These are phyloP conservation scores for Digitaria exilis DNA, from an alignment of 202 grass and related monocot genomes.

Conservation along the genomic window DNA sequence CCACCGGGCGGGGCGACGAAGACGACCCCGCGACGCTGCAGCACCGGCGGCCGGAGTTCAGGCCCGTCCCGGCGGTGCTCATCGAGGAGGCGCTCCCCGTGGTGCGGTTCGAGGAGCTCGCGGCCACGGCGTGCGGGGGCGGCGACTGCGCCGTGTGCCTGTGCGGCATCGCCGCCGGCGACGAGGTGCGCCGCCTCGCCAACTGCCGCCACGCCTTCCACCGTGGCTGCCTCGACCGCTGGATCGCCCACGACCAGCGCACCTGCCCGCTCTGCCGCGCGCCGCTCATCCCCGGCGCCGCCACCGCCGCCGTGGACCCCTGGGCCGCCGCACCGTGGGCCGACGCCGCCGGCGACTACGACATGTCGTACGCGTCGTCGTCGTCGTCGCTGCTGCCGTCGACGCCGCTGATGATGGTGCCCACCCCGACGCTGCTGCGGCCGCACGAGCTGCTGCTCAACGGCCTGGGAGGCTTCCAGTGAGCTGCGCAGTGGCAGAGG, in stretches of 20 bases:
- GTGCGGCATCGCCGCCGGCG: slow-evolving; percentile 52
- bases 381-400: too few species aligned
- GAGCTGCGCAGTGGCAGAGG: not conserved
- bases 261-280: slow-evolving; percentile 94
- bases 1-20: too few species aligned
- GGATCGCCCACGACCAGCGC: slow-evolving; percentile 82
- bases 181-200: slow-evolving; percentile 74
- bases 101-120: slow-evolving; percentile 67
- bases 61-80: slow-evolving; percentile 44
- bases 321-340: not conserved
- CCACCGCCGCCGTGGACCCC: too few species aligned
- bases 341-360: slow-evolving; percentile 38
- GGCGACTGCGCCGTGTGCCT: slow-evolving; percentile 79
- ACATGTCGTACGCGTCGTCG: slow-evolving; percentile 34
- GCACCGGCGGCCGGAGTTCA: slow-evolving; percentile 59
- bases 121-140: slow-evolving; percentile 28
- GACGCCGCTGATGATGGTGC: slow-evolving; percentile 12
- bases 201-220: slow-evolving; percentile 96
- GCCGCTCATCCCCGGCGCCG: slow-evolving; percentile 57
- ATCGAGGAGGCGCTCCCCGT: slow-evolving; percentile 76
- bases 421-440: slow-evolving; percentile 54
- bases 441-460: slow-evolving; percentile 59
- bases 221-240: slow-evolving; percentile 79
- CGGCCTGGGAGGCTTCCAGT: slow-evolving; percentile 60
- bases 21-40: too few species aligned